Evolutionary conservation across 305 asterid genomes (phyloP), one percentile per base, ranked within the genome.

Genomic region (Solanum chacoense): DNA sequence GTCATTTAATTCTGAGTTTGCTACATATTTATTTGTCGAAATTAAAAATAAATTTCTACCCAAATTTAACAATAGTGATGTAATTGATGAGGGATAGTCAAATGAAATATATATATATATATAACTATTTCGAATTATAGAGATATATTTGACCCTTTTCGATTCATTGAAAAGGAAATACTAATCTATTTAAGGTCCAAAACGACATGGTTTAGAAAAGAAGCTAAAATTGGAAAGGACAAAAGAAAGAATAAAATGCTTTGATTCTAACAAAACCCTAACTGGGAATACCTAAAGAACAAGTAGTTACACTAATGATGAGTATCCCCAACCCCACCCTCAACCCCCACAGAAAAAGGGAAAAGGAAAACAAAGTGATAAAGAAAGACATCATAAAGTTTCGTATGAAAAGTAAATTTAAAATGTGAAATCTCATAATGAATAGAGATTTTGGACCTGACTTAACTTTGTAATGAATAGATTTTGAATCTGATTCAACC

Each of bases 291-390:
- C 37, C 5, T 42, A 80, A 26, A 18, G 37, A 80, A 28, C 69
- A 8, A 3, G 18, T 81, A 42, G 71, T 16, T 81, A 28, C 38
- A 9, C 71, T 28, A 16, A 28, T 45, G 22, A 26, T 40, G 14
- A 42, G 18, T 14, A 59, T 20, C 69, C 24, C 24, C 24, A 11
- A 26, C 76, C 34, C 75, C 32, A 8, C 67, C 4, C 22, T n/a
- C 1, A 4, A 24, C 8, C 31, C 22, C n/a, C 20, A 7, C 0
- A n/a, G 6, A 3, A 1, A 14, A 1, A 24, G 3, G 6, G 24
- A 1, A 24, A 24, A 37, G 16, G 8, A 14, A 80, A 28, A 80
- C 5, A 16, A 22, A 13, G 16, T 29, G 71, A 42, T 11, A 5
- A 42, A 42, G 28, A 28, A 18, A 42, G 5, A 28, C 2, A 40